Evolutionary conservation across 176 grass and related monocot species (phyloP).

Genomic region (Thinopyrum elongatum): DNA sequence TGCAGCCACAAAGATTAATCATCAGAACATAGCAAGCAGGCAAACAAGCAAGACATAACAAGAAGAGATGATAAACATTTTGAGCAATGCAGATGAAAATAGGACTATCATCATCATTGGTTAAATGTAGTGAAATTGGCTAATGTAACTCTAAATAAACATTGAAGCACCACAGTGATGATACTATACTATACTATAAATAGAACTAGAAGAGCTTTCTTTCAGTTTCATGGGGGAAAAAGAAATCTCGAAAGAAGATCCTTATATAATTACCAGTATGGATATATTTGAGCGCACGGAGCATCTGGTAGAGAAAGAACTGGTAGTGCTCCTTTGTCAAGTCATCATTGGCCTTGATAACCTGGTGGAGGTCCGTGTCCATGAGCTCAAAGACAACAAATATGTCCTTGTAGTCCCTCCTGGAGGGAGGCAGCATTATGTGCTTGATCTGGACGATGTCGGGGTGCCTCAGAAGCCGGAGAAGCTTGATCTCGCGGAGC

Average conservation of each 20-base stretch:
- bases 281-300: slow-evolving; percentile 90
- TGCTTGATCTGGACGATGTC: slow-evolving; percentile 98
- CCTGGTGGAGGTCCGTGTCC: slow-evolving; percentile 97
- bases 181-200: neutral
- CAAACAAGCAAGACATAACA: neutral
- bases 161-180: neutral
- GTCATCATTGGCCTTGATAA: slow-evolving; percentile 97
- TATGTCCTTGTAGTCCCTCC: slow-evolving; percentile 87
- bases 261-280: slow-evolving; percentile 62
- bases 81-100: neutral
- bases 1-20: slow-evolving; percentile 37
- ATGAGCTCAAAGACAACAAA: slow-evolving; percentile 95
- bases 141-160: slow-evolving; percentile 1
- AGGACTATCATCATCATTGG: neutral
- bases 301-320: slow-evolving; percentile 97
- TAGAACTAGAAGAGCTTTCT: neutral
- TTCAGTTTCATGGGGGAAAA: neutral
- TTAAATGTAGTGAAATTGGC: slow-evolving; percentile 5
- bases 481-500: slow-evolving; percentile 92
- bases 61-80: neutral
- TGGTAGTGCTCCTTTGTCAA: slow-evolving; percentile 90
- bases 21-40: slow-evolving; percentile 25
- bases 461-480: slow-evolving; percentile 76
- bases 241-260: neutral
- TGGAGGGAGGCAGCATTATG: slow-evolving; percentile 82